Evolutionary conservation across 2,329 filamentous ascomycete species (phyloP).

Genomic region (Sclerotinia minor): DNA sequence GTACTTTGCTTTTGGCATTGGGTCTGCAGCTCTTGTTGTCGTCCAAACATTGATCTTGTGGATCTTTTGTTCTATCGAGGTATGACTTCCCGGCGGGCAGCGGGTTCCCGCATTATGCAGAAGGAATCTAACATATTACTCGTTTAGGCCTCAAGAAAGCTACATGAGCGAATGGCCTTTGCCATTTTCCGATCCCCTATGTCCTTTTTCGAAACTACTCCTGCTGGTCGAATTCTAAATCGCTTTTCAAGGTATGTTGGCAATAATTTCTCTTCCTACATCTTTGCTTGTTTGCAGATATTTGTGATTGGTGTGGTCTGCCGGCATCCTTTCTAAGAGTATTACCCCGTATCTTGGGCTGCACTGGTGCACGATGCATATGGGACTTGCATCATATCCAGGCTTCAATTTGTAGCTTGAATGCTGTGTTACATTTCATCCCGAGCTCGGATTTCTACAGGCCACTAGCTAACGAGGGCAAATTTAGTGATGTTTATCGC

Average conservation of each 20-base stretch:
- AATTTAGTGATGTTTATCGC: constrained; percentile 53
- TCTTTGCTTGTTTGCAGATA: not conserved
- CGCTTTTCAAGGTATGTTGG: constrained; percentile 79
- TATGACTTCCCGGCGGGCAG: constrained; percentile 45
- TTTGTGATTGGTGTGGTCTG: not conserved
- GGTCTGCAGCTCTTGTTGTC: constrained; percentile 80
- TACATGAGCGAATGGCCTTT: constrained; percentile 96
- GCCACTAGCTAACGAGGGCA: constrained; percentile 15
- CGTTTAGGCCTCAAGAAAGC: constrained; percentile 79
- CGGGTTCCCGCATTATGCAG: constrained; percentile 28
- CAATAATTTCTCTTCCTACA: not conserved
- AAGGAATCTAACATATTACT: constrained; percentile 33
- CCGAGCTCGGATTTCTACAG: constrained; percentile 13
- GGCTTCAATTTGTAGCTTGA: constrained; percentile 2
- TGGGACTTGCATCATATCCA: constrained; percentile 21
- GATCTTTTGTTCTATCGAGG: constrained; percentile 99
- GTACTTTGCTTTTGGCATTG: constrained; percentile 93
- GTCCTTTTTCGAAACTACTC: constrained; percentile 88
- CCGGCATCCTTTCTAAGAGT: not conserved
- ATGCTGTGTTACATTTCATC: constrained; percentile 8
- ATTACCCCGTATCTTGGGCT: not conserved
- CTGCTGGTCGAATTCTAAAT: constrained; percentile 89
- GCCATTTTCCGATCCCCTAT: constrained; percentile 97
- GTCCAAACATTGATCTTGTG: constrained; percentile 92
- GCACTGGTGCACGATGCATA: constrained; percentile 5